phyloP scores from a whole-genome alignment of 2,329 filamentous ascomycete species.

The Paraphoma chrysanthemicola region DNA sequence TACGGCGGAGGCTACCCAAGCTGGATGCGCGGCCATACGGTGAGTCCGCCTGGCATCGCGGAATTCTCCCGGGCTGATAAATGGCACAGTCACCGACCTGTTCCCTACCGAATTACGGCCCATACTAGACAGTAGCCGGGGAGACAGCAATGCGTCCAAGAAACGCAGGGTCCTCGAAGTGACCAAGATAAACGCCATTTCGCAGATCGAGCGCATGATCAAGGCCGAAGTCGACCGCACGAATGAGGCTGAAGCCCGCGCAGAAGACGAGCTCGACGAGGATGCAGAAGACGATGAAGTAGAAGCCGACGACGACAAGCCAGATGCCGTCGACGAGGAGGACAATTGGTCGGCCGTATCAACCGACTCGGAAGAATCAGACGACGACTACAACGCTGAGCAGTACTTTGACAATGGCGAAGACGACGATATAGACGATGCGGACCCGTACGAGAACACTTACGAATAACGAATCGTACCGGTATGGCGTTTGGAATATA shows the following conservation, averaged over 20 bases:
- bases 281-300: slow-evolving; percentile 57
- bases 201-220: slow-evolving; percentile 48
- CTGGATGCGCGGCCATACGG: slow-evolving; percentile 62
- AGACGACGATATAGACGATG: slow-evolving; percentile 55
- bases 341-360: slow-evolving; percentile 61
- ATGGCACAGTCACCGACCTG: slow-evolving; percentile 58
- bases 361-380: slow-evolving; percentile 69
- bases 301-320: slow-evolving; percentile 57
- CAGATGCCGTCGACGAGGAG: slow-evolving; percentile 64
- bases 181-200: slow-evolving; percentile 38
- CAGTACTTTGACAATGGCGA: slow-evolving; percentile 62
- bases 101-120: slow-evolving; percentile 66
- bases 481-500: background rate
- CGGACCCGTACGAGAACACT: slow-evolving; percentile 44
- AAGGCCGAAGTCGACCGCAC: slow-evolving; percentile 53
- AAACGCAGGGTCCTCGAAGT: slow-evolving; percentile 44
- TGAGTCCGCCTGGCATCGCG: slow-evolving; percentile 41
- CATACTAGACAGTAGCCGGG: slow-evolving; percentile 53
- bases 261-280: slow-evolving; percentile 47
- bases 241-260: slow-evolving; percentile 55
- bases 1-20: slow-evolving; percentile 62
- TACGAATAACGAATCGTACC: slow-evolving; percentile 31
- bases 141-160: slow-evolving; percentile 28
- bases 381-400: slow-evolving; percentile 69
- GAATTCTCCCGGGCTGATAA: slow-evolving; percentile 8